A percentile compares a stretch with the other conserved stretches of the same genome.
Evolutionary conservation across 768 basidiomycete species (phyloP).

Genomic region (Rhizopogon vinicolor): DNA sequence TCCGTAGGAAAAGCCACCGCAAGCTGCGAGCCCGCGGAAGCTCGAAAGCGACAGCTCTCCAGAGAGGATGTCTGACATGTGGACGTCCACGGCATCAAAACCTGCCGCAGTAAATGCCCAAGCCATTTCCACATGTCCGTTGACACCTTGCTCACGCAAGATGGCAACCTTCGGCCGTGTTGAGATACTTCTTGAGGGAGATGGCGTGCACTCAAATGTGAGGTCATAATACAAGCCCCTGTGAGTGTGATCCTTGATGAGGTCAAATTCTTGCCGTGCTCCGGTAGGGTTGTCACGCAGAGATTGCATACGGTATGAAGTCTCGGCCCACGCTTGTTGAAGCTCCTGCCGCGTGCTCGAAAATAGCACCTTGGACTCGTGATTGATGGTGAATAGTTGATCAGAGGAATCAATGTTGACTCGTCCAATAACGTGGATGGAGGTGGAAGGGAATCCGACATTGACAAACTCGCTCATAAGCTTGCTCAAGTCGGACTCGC

Average conservation of each 20-base stretch:
- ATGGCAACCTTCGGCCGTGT: slow-evolving; percentile 87
- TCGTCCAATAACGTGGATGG: slow-evolving; percentile 76
- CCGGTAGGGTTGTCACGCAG: slow-evolving; percentile 78
- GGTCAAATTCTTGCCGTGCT: slow-evolving; percentile 78
- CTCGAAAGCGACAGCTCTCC: slow-evolving; percentile 54
- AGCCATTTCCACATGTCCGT: slow-evolving; percentile 97
- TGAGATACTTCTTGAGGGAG: slow-evolving; percentile 35
- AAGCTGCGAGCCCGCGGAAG: slow-evolving; percentile 91
- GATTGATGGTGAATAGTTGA: slow-evolving; percentile 60
- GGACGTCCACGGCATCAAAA: slow-evolving; percentile 93
- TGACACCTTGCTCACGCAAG: slow-evolving; percentile 96
- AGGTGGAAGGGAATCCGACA: slow-evolving; percentile 70
- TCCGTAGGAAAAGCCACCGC: slow-evolving; percentile 98
- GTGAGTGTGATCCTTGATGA: slow-evolving; percentile 56
- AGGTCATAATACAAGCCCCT: slow-evolving; percentile 76
- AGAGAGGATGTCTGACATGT: slow-evolving; percentile 94
- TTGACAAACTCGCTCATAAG: slow-evolving; percentile 59
- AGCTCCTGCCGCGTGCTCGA: slow-evolving; percentile 60
- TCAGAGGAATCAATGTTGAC: slow-evolving; percentile 52
- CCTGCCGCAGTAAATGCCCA: slow-evolving; percentile 95
- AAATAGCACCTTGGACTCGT: slow-evolving; percentile 50
- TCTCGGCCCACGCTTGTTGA: slow-evolving; percentile 91
- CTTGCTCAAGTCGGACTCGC: slow-evolving; percentile 46
- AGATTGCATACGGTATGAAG: slow-evolving; percentile 87
- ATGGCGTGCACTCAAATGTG: slow-evolving; percentile 40